These are phyloP conservation scores for Botrytis deweyae DNA, from an alignment of 2,329 filamentous ascomycete genomes.

Conservation along the genomic window DNA sequence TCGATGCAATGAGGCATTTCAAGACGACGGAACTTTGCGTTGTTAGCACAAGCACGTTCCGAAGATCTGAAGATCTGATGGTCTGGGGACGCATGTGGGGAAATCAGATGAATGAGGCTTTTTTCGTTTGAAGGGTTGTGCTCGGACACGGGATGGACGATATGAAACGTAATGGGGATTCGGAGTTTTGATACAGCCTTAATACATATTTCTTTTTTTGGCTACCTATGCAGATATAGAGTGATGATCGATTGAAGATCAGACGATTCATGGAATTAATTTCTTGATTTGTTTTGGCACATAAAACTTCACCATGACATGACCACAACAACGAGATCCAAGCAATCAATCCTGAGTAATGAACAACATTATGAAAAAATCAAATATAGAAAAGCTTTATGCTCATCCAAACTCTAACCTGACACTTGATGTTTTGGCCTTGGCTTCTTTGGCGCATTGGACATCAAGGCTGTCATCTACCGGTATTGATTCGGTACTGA, in stretches of 20 bases:
- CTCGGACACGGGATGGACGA: not conserved
- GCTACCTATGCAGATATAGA: not conserved
- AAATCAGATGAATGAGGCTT: not conserved
- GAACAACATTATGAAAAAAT: not conserved
- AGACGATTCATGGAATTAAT: not conserved
- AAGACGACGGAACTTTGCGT: not conserved
- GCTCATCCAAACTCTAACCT: not conserved
- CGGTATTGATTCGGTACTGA: not conserved
- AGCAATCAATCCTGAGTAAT: not conserved
- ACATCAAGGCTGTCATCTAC: not conserved
- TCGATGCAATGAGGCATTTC: too few species aligned
- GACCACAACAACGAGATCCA: not conserved
- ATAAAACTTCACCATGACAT: not conserved
- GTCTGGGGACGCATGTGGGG: not conserved
- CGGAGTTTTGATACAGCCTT: not conserved
- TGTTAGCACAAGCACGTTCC: not conserved
- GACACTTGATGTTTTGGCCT: not conserved
- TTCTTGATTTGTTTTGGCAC: not conserved
- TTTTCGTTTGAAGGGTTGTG: not conserved
- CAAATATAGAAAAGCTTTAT: not conserved
- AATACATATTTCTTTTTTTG: not conserved
- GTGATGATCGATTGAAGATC: not conserved
- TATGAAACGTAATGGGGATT: not conserved
- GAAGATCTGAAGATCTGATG: not conserved
- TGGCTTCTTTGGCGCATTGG: not conserved